Base-by-base conservation (phyloP, 495 filamentous ascomycete genomes). In the Penicillium bovifimosum region DNA sequence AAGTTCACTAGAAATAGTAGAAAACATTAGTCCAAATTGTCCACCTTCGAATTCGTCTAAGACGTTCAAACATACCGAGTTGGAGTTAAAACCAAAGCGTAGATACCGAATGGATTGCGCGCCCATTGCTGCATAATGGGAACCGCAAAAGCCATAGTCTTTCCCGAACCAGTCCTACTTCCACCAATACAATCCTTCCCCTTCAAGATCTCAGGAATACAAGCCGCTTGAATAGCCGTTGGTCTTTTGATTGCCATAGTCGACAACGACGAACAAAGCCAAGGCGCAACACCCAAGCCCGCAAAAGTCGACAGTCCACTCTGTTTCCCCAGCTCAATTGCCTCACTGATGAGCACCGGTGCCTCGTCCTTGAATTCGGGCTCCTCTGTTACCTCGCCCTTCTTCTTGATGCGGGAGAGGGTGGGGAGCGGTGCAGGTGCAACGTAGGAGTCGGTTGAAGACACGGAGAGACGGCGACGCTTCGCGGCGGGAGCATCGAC, bases 61-160 rank as follows among this genome's bases (percentile, higher is more conserved):
- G 33, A 34, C 14, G 14, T 28, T 6, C 9, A 26, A 46, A 62
- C 60, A 50, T 75, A 86, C 86, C 85, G 80, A 28, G 92, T 97
- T 2, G 92, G 91, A 0, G 93, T 98, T 54, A 98, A 72, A 14
- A 98, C 79, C 8, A 98, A 66, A 10, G 86, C 93, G 70, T 85
- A 98, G 61, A 96, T 90, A 32, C 90, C 95, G 52, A 86, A 80
- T 7, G 93, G 93, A 76, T 98, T 91, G 66, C 86, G 77, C 3
- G 93, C 83, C 93, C 91, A 97, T 69, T 84, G 84, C 63, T 96
- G 92, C 44, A 97, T 72, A 41, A 98, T 93, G 13, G 93, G 93
- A 8, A 88, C 89, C 10, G 91, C 85, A 71, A 98, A 98, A 31
- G 93, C 91, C 36, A 96, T 83, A n/a, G 93, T 98, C 75, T 98